Percentiles rank a stretch among this genome's conserved stretches.
phyloP scores from a whole-genome alignment of 179 eudicot genomes.

The Heliamphora pulchella region DNA sequence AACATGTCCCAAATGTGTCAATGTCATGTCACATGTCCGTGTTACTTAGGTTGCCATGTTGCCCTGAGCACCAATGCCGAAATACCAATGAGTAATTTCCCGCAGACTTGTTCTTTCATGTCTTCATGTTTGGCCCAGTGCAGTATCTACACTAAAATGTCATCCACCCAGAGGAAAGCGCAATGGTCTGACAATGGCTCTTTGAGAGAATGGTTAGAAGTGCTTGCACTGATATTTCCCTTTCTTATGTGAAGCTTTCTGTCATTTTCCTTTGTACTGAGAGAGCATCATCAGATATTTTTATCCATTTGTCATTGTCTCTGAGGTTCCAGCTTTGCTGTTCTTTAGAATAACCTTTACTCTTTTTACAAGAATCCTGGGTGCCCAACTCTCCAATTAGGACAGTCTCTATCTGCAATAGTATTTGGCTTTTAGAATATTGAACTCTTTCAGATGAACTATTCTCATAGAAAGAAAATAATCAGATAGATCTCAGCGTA shows the following conservation, averaged over 20 bases:
- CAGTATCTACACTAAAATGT: background rate
- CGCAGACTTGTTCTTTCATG: too few relatives aligned
- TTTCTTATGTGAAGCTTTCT: background rate
- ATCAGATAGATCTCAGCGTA: too few relatives aligned
- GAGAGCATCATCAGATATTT: background rate
- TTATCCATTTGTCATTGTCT: background rate
- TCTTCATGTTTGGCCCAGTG: background rate
- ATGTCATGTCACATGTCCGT: too few relatives aligned
- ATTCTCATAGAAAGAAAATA: too few relatives aligned
- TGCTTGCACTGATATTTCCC: too few relatives aligned
- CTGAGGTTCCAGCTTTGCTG: background rate
- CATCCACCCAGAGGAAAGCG: background rate
- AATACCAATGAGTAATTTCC: too few relatives aligned
- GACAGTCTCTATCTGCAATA: background rate
- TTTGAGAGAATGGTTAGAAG: background rate
- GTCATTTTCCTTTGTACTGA: background rate
- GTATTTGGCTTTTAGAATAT: background rate
- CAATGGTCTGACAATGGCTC: background rate
- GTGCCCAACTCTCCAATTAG: background rate
- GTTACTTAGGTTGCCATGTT: too few relatives aligned
- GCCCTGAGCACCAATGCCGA: too few relatives aligned
- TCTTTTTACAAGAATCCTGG: background rate
- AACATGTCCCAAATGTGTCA: too few relatives aligned
- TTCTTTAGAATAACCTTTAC: background rate
- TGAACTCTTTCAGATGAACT: background rate